Evolutionary conservation across 1,284 basidiomycete species (phyloP).

Genomic region (Tranzscheliella williamsii): DNA sequence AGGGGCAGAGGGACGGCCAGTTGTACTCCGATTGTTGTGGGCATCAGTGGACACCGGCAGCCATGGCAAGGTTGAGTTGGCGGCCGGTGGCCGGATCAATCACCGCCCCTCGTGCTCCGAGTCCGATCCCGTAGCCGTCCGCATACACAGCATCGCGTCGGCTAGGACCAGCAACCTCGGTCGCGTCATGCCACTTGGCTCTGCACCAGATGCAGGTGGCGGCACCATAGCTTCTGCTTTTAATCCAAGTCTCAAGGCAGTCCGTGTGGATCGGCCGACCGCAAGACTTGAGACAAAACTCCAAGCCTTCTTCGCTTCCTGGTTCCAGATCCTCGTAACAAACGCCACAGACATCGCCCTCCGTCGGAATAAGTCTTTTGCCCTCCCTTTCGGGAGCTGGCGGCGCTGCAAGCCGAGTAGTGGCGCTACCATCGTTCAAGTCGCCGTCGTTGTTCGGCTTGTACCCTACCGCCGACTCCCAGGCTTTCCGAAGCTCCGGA

Average conservation of each 20-base stretch:
- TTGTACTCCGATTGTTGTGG: not conserved
- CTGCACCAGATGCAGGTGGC: slow-evolving; percentile 34
- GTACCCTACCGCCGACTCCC: slow-evolving; percentile 24
- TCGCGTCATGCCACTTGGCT: slow-evolving; percentile 14
- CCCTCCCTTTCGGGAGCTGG: not conserved
- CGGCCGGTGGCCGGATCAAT: slow-evolving; percentile 5
- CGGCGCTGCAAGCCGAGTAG: not conserved
- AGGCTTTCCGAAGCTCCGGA: slow-evolving; percentile 19
- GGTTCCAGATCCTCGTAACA: slow-evolving; percentile 36
- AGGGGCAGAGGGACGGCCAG: no score
- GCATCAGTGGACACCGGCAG: slow-evolving; percentile 4
- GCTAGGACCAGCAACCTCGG: not conserved
- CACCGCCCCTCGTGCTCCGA: slow-evolving; percentile 7
- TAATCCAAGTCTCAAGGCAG: slow-evolving; percentile 31
- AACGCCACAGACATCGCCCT: slow-evolving; percentile 35
- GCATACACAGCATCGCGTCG: not conserved
- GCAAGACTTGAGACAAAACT: slow-evolving; percentile 31
- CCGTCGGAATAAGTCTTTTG: slow-evolving; percentile 18
- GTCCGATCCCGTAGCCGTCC: slow-evolving; percentile 24
- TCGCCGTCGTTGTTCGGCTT: no score
- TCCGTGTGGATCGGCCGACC: slow-evolving; percentile 34
- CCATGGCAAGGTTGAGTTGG: slow-evolving; percentile 30
- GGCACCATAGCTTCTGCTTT: slow-evolving; percentile 4
- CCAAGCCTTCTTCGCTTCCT: slow-evolving; percentile 21
- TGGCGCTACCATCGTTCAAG: not conserved